Evolutionary conservation across 495 filamentous ascomycete species (phyloP), one percentile per base, ranked within the genome.

Genomic region (Tuber indicum): DNA sequence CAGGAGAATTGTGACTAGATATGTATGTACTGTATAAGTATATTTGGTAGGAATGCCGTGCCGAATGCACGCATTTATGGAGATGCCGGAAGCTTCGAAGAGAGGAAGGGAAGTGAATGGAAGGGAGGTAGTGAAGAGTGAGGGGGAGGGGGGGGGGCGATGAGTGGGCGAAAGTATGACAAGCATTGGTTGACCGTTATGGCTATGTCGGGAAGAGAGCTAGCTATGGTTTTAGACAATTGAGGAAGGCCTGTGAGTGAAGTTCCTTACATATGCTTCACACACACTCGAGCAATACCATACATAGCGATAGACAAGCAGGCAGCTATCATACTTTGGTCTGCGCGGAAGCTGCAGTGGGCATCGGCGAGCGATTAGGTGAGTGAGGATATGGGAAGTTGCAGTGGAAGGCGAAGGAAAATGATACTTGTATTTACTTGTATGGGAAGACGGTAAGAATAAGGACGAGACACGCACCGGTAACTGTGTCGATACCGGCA

Each of bases 101-200:
- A 41, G 66, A 23, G 43, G 45, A 70, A 16, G 43, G 23, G 66
- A 74, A 36, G 32, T 2, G 44, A 17, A 46, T 43, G 42, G 71
- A 32, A 72, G 49, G 26, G 36, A 43, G 36, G 58, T 36, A 26
- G n/a, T 8, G 23, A 26, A 49, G 66, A 16, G 26, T 43, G 41
- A 39, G 16, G 19, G 46, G 49, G 32, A 16, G 26, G 62, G 42
- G 36, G 46, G 46, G 66, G 23, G 23, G 66, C 26, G 69, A 43
- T 19, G 49, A 62, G 45, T 26, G 41, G 4, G 41, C 3, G 41
- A 52, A 52, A 46, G 3, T 44, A 43, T 44, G 21, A 44, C 1
- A 19, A 62, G 21, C 46, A 32, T 46, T 21, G 66, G 49, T 72
- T 72, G 71, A 73, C 71, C 71, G 42, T 72, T 75, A 66, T 80